phyloP scores from a whole-genome alignment of 2,329 filamentous ascomycete species.

The Zymoseptoria passerinii region DNA sequence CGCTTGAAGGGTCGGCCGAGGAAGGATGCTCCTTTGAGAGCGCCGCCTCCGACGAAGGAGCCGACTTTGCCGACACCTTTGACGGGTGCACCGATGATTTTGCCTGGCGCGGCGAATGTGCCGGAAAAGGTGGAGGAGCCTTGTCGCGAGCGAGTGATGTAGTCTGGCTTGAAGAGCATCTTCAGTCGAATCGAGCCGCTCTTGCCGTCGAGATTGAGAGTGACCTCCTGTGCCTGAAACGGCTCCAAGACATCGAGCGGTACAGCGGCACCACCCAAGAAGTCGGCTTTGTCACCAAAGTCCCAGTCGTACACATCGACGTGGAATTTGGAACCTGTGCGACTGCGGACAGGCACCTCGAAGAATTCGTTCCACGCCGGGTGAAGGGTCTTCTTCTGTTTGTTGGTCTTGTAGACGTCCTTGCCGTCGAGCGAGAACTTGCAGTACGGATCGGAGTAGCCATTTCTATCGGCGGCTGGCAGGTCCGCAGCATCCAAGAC shows the following conservation, averaged over 20 bases:
- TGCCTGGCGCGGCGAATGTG: conserved; percentile 77
- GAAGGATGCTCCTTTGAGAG: conserved; percentile 86
- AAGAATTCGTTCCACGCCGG: conserved; percentile 97
- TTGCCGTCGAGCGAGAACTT: conserved; percentile 86
- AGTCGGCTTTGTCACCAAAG: conserved; percentile 89
- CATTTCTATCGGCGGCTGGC: conserved; percentile 91
- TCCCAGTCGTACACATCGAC: conserved; percentile 92
- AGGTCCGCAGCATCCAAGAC: conserved; percentile 77
- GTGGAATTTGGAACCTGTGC: conserved; percentile 74
- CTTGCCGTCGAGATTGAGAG: conserved; percentile 74
- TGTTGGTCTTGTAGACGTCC: conserved; percentile 90
- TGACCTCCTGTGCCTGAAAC: conserved; percentile 70
- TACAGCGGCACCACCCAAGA: conserved; percentile 69
- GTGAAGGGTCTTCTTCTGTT: conserved; percentile 91
- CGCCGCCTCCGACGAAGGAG: conserved; percentile 63
- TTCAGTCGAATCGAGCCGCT: conserved; percentile 75
- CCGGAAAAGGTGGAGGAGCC: conserved; percentile 89
- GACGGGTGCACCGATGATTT: conserved; percentile 90
- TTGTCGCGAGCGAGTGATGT: conserved; percentile 76
- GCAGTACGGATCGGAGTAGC: conserved; percentile 94
- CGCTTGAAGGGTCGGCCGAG: conserved; percentile 74
- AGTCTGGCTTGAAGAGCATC: conserved; percentile 86
- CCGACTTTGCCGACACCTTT: conserved; percentile 79
- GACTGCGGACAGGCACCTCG: conserved; percentile 70
- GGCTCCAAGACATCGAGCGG: conserved; percentile 74